A percentile compares a stretch with the other conserved stretches of the same genome.
phyloP scores from a whole-genome alignment of 106 monocot species.

The Platanthera zijinensis region DNA sequence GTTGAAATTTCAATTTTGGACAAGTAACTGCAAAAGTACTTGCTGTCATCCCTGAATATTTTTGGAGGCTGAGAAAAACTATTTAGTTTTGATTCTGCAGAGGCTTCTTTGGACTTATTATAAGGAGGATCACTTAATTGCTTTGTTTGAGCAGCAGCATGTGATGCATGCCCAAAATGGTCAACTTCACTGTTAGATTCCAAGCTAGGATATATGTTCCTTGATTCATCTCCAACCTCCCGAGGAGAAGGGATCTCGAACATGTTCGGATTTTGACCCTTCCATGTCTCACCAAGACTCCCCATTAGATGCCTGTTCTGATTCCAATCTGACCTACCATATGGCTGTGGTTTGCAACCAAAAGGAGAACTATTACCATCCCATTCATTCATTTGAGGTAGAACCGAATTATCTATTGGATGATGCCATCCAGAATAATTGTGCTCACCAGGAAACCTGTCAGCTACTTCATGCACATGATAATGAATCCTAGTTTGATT shows the following conservation, averaged over 20 bases:
- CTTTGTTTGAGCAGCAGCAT: slow-evolving; percentile 21
- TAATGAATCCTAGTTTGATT: slow-evolving; percentile 46
- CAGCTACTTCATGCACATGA: slow-evolving; percentile 43
- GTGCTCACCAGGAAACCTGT: slow-evolving; percentile 49
- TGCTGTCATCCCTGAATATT: slow-evolving; percentile 3
- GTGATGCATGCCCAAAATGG: slow-evolving; percentile 9
- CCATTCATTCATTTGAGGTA: slow-evolving; percentile 56
- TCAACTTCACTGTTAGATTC: slow-evolving; percentile 8
- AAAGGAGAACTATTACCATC: slow-evolving; percentile 40
- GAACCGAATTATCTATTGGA: slow-evolving; percentile 34
- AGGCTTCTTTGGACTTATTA: slow-evolving; percentile 8
- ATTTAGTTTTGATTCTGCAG: slow-evolving; percentile 2
- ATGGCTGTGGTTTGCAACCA: slow-evolving; percentile 37
- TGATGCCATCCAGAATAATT: slow-evolving; percentile 63
- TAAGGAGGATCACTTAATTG: slow-evolving; percentile 11
- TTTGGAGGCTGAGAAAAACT: slow-evolving; percentile 10
- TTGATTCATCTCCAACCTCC: slow-evolving; percentile 27
- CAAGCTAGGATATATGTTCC: slow-evolving; percentile 13
- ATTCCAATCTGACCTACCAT: slow-evolving; percentile 58
- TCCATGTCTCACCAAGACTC: slow-evolving; percentile 24
- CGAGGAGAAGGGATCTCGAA: slow-evolving; percentile 20
- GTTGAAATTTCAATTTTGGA: slow-evolving; percentile 57
- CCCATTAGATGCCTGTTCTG: slow-evolving; percentile 30
- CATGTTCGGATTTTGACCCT: slow-evolving; percentile 26
- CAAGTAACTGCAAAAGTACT: slow-evolving; percentile 24